Conservation (phyloP, 78 protist species). For the Guillardia theta region DNA sequence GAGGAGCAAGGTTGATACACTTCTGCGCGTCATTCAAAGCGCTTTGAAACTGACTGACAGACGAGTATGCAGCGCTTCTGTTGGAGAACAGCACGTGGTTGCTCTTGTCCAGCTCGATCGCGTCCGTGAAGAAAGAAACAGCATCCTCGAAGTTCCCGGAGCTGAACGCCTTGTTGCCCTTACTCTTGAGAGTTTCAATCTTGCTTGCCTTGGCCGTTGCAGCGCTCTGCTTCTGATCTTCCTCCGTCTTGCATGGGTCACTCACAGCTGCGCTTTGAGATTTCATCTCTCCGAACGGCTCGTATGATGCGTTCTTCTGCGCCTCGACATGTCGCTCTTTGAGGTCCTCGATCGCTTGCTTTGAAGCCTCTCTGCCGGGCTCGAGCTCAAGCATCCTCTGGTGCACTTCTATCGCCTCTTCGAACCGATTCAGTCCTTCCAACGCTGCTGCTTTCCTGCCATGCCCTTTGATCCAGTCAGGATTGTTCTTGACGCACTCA, state of each 20-base stretch:
- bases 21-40: background rate
- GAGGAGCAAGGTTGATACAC: background rate
- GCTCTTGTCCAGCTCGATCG: background rate
- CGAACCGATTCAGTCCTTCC: background rate
- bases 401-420: background rate
- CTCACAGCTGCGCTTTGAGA: background rate
- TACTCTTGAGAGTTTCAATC: background rate
- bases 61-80: background rate
- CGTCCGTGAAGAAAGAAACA: background rate
- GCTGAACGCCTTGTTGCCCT: background rate
- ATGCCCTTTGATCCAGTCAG: background rate
- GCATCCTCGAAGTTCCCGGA: constrained; percentile 4
- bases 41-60: background rate
- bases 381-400: background rate
- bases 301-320: background rate
- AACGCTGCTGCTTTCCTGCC: background rate
- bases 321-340: background rate
- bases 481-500: background rate
- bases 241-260: background rate
- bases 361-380: background rate
- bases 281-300: background rate
- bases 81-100: constrained; percentile 30
- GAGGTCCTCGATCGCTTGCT: background rate
- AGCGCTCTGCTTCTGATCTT: background rate
- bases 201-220: background rate